Base-by-base conservation (phyloP, 2,329 filamentous ascomycete species). In the Sporothrix luriei region DNA sequence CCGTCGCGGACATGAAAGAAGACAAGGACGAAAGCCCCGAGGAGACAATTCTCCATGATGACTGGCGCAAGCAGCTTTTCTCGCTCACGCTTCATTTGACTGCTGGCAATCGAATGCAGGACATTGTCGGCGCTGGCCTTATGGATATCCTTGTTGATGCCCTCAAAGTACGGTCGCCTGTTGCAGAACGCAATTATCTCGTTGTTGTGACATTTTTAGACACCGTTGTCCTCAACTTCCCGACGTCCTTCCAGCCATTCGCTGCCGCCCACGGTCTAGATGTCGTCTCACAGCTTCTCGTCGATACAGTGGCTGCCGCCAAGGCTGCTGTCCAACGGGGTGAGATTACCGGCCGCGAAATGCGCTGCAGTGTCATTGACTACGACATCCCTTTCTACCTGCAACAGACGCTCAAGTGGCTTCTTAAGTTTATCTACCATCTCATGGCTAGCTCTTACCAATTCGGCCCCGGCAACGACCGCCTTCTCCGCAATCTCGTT, bases 381-480 rank as follows among this genome's bases (percentile, higher is more conserved):
- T 99, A 97, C 77, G 87, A 93, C 75, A 93, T 98, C 68, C 93
- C 94, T 0, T 97, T 93, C 78, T 93, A 93, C 77, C 91, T 97
- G 74, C 95, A 98, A 77, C 93, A 97, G 78, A 94, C 93, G 21
- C 84, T 99, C 40, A 94, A 96, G 76, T 96, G 92, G 88, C 84
- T 97, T 57, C 90, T 99, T 79, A 97, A 97, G 78, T 97, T 98
- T 77, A 91, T 97, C 72, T 94, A 97, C 75, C 94, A 98, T 78
- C 90, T 98, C 81, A 97, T 98, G 90, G 91, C 80, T 79, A 96
- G 85, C 85, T 90, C 82, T 78, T 88, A 85, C 73, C 83, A 83
- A 49, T 86, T 84, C 72, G 85, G 91, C 69, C 55, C 69, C 1
- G 92, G 91, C 70, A 94, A 94, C 69, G 95, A 98, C 77, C 90